Conservation (phyloP, 1,139 yeast species). For the Yamadazyma kanchanaburiensis region DNA sequence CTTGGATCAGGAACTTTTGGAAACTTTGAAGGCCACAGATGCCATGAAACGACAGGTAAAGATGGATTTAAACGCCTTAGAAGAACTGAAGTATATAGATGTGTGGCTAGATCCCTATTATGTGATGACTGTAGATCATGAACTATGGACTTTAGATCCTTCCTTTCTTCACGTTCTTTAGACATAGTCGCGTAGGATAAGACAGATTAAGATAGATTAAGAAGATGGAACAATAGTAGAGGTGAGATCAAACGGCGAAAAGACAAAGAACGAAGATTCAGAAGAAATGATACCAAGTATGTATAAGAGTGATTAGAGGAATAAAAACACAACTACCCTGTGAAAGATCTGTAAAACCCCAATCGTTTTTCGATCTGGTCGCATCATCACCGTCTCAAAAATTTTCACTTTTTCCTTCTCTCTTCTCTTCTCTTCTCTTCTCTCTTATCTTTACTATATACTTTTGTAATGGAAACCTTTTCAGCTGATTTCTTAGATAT, state of each 20-base stretch:
- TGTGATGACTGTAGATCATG: conserved; percentile 40
- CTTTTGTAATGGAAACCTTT: conserved; percentile 29
- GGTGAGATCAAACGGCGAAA: too few species aligned
- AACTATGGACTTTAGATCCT: conserved; percentile 19
- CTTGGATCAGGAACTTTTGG: conserved; percentile 36
- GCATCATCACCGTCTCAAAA: too few species aligned
- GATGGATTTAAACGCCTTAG: conserved; percentile 34
- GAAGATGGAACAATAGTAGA: too few species aligned
- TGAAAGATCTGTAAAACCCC: too few species aligned
- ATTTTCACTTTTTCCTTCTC: conserved; percentile 2
- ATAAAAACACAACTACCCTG: too few species aligned
- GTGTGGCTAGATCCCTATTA: conserved; percentile 47
- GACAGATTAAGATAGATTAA: too few species aligned
- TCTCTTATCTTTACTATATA: conserved; percentile 6
- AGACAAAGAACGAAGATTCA: too few species aligned
- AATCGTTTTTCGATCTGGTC: too few species aligned
- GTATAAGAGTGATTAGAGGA: too few species aligned
- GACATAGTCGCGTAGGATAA: too few species aligned
- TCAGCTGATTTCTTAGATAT: conserved; percentile 71
- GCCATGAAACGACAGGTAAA: conserved; percentile 38
- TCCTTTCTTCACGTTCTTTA: conserved; percentile 1
- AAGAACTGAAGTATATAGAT: conserved; percentile 47
- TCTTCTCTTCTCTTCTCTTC: conserved; percentile 7
- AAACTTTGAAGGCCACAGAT: conserved; percentile 44
- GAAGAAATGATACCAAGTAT: too few species aligned